phyloP scores from a whole-genome alignment of 768 basidiomycete species.

The Termitomyces sp. region DNA sequence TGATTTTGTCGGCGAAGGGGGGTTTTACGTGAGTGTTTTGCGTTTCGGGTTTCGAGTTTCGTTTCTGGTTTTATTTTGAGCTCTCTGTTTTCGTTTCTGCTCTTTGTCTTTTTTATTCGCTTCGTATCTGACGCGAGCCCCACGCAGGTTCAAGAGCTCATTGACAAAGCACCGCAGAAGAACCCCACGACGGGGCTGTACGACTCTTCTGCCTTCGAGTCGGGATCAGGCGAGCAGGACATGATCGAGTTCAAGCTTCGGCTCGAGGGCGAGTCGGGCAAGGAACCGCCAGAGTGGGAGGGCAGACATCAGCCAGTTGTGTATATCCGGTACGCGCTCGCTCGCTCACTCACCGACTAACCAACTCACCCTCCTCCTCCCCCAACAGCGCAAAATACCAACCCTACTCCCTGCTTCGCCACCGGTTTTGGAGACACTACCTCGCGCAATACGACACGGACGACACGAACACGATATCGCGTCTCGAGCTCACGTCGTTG shows the following conservation, averaged over 20 bases:
- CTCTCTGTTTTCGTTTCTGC: too few species aligned
- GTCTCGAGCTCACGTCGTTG: conserved; percentile 89
- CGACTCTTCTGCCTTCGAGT: conserved; percentile 40
- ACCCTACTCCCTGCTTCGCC: conserved; percentile 88
- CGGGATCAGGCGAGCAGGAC: conserved; percentile 50
- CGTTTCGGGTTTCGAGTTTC: too few species aligned
- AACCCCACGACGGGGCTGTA: conserved; percentile 55
- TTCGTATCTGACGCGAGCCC: too few species aligned
- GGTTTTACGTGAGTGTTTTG: conserved; percentile 57
- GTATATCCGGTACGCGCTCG: conserved; percentile 48
- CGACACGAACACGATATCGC: conserved; percentile 69
- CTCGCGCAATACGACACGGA: conserved; percentile 89
- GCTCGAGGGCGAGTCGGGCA: conserved; percentile 54
- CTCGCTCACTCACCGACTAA: not conserved
- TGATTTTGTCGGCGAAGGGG: conserved; percentile 82
- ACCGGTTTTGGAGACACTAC: conserved; percentile 88
- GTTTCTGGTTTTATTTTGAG: too few species aligned
- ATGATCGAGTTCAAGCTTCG: conserved; percentile 75
- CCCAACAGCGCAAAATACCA: conserved; percentile 92
- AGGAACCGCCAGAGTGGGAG: conserved; percentile 48
- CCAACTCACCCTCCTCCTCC: not conserved
- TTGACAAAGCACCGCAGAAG: conserved; percentile 64
- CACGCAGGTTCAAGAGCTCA: conserved; percentile 43
- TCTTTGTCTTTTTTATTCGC: too few species aligned
- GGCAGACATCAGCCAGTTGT: conserved; percentile 67